Base-by-base conservation (phyloP, 2,329 filamentous ascomycete species). In the Aspergillus sp. region DNA sequence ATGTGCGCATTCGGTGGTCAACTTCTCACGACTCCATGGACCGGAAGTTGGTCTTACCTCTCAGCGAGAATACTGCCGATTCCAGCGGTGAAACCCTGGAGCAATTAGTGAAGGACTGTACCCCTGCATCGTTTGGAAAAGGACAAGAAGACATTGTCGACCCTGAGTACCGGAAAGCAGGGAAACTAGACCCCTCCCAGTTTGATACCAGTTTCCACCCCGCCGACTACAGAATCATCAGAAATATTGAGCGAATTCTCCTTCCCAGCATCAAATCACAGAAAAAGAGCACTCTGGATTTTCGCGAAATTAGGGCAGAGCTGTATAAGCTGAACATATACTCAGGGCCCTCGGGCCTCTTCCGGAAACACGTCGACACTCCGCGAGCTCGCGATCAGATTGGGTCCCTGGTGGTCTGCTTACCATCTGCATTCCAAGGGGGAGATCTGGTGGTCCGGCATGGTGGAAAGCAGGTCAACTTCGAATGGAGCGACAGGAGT, bases 251-350 rank as follows among this genome's bases (percentile, higher is more conserved):
- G 1, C 76, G 82, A 49, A 53, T 72, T 0, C 68, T 85, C 0
- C 61, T 81, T 9, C 70, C 71, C 0, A 68, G 58, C 1, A 53
- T 61, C 3, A 61, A 52, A 5, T 58, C 42, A 2, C 40, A 55
- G 2, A 16, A 4, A 0, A 50, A 61, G 0, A 58, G 64, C 13
- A 16, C 35, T 3, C 11, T 59, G 7, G 49, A 49, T 3, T 62
- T 58, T 19, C 59, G 67, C 0, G 72, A 72, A 6, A 64, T 84
- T 1, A 65, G 64, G 3, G 80, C 80, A 0, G 80, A 84, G 64
- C 65, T 85, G 2, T 83, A 82, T 61, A 83, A 83, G 54, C 64
- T 84, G 16, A 84, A 84, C 57, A 61, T 81, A 2, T 83, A 83
- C 55, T 76, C 74, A 0, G 76, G 69, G 0, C 79, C 79, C 0